Evolutionary conservation across 208 protist genomes (phyloP).

Genomic region (Phytomonas sp.): DNA sequence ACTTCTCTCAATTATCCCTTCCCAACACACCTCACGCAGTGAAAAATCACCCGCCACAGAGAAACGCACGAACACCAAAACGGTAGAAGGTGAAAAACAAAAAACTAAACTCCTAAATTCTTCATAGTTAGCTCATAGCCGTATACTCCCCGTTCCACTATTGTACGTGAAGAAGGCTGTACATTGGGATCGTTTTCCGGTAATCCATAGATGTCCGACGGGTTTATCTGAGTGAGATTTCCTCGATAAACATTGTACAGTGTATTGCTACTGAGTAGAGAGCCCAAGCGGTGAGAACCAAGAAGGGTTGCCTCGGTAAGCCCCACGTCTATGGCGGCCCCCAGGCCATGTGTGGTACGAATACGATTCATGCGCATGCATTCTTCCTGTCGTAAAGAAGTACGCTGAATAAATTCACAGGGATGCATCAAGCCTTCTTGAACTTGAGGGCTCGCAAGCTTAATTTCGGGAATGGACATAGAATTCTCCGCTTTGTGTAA

Average conservation of each 20-base stretch:
- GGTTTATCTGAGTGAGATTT: slow-evolving; percentile 52
- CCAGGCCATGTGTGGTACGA: slow-evolving; percentile 68
- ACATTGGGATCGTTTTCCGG: slow-evolving; percentile 80
- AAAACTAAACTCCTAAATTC: slow-evolving; percentile 46
- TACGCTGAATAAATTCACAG: slow-evolving; percentile 80
- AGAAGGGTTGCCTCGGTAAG: slow-evolving; percentile 73
- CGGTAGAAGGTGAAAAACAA: background rate
- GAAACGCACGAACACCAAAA: background rate
- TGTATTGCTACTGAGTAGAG: slow-evolving; percentile 57
- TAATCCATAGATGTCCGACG: slow-evolving; percentile 65
- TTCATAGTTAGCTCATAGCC: slow-evolving; percentile 83
- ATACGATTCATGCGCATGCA: slow-evolving; percentile 76
- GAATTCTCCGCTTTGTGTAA: background rate
- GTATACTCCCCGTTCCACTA: slow-evolving; percentile 71
- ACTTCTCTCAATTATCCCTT: background rate
- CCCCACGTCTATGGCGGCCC: slow-evolving; percentile 57
- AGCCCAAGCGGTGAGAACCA: slow-evolving; percentile 53
- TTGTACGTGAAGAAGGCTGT: slow-evolving; percentile 69
- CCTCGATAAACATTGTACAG: slow-evolving; percentile 83
- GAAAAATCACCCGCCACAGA: background rate
- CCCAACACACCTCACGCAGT: background rate
- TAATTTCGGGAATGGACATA: slow-evolving; percentile 27
- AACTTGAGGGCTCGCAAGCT: slow-evolving; percentile 29
- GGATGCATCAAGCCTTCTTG: slow-evolving; percentile 77
- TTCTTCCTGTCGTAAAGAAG: slow-evolving; percentile 53